phyloP scores from a whole-genome alignment of 176 grass and related monocot genomes.

The Musa schizocarpa region DNA sequence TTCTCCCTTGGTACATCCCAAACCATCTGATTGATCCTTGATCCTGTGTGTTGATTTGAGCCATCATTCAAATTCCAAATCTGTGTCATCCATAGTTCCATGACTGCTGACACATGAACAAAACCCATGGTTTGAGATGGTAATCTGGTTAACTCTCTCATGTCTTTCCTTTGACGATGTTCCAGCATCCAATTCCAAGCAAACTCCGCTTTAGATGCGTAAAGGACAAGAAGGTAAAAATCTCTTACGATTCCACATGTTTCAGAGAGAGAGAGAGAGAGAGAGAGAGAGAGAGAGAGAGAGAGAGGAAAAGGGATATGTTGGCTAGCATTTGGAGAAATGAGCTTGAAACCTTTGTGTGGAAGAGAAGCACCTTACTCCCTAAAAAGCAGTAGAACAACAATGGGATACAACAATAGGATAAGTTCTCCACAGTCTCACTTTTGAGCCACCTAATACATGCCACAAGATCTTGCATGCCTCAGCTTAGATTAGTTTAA shows the following conservation, averaged over 20 bases:
- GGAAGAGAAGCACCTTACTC: slow-evolving; percentile 80
- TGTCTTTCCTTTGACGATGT: slow-evolving; percentile 14
- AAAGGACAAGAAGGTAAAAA: slow-evolving; percentile 13
- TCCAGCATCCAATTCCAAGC: slow-evolving; percentile 19
- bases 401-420: not conserved
- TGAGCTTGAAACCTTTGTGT: slow-evolving; percentile 29
- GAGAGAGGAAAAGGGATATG: too few relatives aligned
- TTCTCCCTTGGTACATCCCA: too few relatives aligned
- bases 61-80: too few relatives aligned
- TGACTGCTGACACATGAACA: not conserved
- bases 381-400: slow-evolving; percentile 27
- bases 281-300: too few relatives aligned
- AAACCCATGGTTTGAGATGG: not conserved
- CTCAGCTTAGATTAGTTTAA: slow-evolving; percentile 1
- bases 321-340: slow-evolving; percentile 7
- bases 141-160: not conserved
- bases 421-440: not conserved
- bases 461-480: not conserved
- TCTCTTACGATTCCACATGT: slow-evolving; percentile 11
- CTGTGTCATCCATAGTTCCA: too few relatives aligned
- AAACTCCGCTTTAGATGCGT: slow-evolving; percentile 2
- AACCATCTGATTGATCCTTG: too few relatives aligned
- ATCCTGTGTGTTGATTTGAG: too few relatives aligned
- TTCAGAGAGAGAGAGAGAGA: not conserved
- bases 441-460: slow-evolving; percentile 6